Conservation (phyloP, 306 rosid genomes). For the Pterocarpus macrocarpus region DNA sequence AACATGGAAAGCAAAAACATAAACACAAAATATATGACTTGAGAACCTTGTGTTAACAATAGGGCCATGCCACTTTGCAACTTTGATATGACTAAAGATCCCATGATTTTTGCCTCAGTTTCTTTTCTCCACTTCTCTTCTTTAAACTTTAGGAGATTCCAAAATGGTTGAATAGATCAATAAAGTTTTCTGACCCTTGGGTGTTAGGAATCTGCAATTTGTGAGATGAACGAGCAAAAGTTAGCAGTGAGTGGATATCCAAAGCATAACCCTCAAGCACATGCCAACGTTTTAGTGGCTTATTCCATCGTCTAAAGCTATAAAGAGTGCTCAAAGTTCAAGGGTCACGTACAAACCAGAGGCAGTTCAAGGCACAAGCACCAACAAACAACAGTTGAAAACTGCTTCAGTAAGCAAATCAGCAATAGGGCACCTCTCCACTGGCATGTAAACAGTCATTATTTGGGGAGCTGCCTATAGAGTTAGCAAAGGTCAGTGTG, state of each 20-base stretch:
- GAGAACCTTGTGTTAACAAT: not conserved
- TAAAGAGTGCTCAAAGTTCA: slow-evolving; percentile 16
- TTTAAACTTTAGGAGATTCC: not conserved
- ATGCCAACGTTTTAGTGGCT: slow-evolving; percentile 53
- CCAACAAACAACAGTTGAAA: not conserved
- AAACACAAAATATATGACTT: not conserved
- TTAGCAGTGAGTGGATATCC: slow-evolving; percentile 31
- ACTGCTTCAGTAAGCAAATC: slow-evolving; percentile 35
- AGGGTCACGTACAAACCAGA: slow-evolving; percentile 4
- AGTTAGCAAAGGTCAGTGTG: not conserved
- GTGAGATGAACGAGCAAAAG: too few species aligned
- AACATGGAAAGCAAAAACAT: slow-evolving; percentile 7
- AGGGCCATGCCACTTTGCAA: not conserved
- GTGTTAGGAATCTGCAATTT: slow-evolving; percentile 24
- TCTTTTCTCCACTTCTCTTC: slow-evolving; percentile 43
- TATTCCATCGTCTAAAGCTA: slow-evolving; percentile 42
- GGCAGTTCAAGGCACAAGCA: slow-evolving; percentile 9
- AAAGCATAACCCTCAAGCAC: slow-evolving; percentile 48
- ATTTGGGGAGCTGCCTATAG: not conserved
- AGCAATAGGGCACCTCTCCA: slow-evolving; percentile 52
- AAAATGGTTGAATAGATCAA: not conserved
- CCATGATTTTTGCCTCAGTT: not conserved
- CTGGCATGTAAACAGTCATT: slow-evolving; percentile 44
- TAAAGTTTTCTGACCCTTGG: slow-evolving; percentile 5
- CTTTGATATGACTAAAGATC: not conserved